A percentile compares a stretch with the other conserved stretches of the same genome.
phyloP scores from a whole-genome alignment of 805 yeast genomes.

The Metschnikowia dekortorum region DNA sequence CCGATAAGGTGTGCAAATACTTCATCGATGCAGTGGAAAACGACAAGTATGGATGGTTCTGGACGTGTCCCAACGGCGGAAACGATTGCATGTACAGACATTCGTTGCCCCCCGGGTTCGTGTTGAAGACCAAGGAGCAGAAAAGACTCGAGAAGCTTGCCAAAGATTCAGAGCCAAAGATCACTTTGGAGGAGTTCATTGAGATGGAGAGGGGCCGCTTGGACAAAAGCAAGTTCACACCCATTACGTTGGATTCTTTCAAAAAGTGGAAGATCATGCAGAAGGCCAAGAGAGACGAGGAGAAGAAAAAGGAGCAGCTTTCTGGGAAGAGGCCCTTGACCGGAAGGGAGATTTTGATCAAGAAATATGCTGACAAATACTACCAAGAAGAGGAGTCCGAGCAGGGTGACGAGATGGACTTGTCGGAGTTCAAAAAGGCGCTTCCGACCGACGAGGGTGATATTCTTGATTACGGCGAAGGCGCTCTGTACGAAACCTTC shows the following conservation, averaged over 20 bases:
- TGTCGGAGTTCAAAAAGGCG: slow-evolving; percentile 51
- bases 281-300: slow-evolving; percentile 48
- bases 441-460: slow-evolving; percentile 47
- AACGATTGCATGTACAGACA: slow-evolving; percentile 91
- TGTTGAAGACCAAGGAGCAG: slow-evolving; percentile 94
- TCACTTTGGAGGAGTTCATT: slow-evolving; percentile 91
- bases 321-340: slow-evolving; percentile 47
- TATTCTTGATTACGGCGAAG: slow-evolving; percentile 74
- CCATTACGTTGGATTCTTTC: slow-evolving; percentile 79
- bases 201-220: slow-evolving; percentile 88
- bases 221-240: slow-evolving; percentile 72
- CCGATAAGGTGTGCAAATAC: slow-evolving; percentile 89
- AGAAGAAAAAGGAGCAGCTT: slow-evolving; percentile 28
- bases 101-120: slow-evolving; percentile 94
- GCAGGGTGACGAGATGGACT: slow-evolving; percentile 51
- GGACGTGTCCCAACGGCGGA: slow-evolving; percentile 96
- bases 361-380: slow-evolving; percentile 54
- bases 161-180: slow-evolving; percentile 76
- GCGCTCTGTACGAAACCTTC: slow-evolving; percentile 14
- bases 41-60: slow-evolving; percentile 98
- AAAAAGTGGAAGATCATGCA: slow-evolving; percentile 78
- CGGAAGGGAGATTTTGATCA: slow-evolving; percentile 67
- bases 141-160: slow-evolving; percentile 84
- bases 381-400: slow-evolving; percentile 50
- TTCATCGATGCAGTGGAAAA: slow-evolving; percentile 97